Base-by-base conservation (phyloP, 768 basidiomycete species). In the Pisolithus tinctorius region DNA sequence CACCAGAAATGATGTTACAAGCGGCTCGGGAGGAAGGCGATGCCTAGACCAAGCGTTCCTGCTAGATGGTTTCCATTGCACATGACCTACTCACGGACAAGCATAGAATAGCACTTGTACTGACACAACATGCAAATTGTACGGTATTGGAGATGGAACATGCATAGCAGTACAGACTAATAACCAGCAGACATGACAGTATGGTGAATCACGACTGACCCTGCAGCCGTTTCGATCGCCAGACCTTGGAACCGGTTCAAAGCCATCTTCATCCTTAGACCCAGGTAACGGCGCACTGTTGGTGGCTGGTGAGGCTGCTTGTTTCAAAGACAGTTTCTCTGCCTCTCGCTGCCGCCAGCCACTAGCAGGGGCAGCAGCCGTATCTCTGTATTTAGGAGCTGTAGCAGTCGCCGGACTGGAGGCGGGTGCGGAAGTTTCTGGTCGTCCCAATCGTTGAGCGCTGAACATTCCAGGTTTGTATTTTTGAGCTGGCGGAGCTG, bases 341-440 rank as follows among this genome's bases (percentile, higher is more conserved):
- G 73, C 75, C 58, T 74, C 71, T 45, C 83, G 75, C 9, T 74
- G 75, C 50, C 87, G 74, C 87, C 86, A 89, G 20, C 76, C 75
- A 11, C 77, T 76, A 2, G 69, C 64, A 5, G 70, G 62, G 9
- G 58, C 57, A 34, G 25, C 43, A 23, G 16, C 25, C 14, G 43
- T 11, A 10, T 13, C 26, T 45, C 31, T 46, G 11, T 14, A 23
- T 17, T 46, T 46, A 3, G 29, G 14, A 7, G 31, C n/a, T 2
- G 29, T 11, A 14, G 11, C 23, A n/a, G 39, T 8, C 39, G 14
- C 39, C 14, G 25, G 42, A 11, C 23, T 44, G 25, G 45, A 34
- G 20, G 29, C 17, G 6, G 45, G 45, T 8, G 29, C 31, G 9
- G 45, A 14, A 9, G 17, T 46, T 25, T 46, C 45, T 36, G 31